Conservation (phyloP, 2,329 filamentous ascomycete genomes). For the Exophiala bonariae region DNA sequence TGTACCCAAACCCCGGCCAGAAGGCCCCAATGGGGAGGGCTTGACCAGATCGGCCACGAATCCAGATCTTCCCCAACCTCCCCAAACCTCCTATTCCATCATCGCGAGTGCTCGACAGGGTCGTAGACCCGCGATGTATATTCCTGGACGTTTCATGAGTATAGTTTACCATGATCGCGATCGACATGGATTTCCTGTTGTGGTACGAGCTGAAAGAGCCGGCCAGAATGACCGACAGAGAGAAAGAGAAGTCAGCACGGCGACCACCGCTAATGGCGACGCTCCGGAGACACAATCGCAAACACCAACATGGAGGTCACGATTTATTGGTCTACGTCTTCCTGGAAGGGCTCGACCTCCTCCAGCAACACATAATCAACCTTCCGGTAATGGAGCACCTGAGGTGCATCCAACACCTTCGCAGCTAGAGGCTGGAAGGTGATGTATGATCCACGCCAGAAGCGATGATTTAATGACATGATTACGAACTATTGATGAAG, state of each 20-base stretch:
- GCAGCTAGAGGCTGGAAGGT: conserved; percentile 25
- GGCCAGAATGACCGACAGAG: conserved; percentile 15
- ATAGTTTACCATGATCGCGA: conserved; percentile 30
- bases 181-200: conserved; percentile 27
- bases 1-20: conserved; percentile 81
- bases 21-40: conserved; percentile 41
- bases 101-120: conserved; percentile 37
- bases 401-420: conserved; percentile 20
- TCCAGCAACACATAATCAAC: neutral
- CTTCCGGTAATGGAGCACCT: conserved; percentile 3
- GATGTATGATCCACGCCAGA: conserved; percentile 5
- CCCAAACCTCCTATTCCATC: conserved; percentile 29
- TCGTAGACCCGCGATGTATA: conserved; percentile 36
- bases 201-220: conserved; percentile 21
- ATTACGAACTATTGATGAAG: conserved; percentile 16
- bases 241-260: conserved; percentile 3
- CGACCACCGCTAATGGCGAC: conserved; percentile 1
- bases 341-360: conserved; percentile 9
- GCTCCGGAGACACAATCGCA: neutral
- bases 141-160: conserved; percentile 39
- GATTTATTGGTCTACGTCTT: conserved; percentile 13
- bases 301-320: conserved; percentile 8
- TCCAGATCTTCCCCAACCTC: conserved; percentile 13
- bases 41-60: conserved; percentile 12
- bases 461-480: conserved; percentile 18